phyloP scores from a whole-genome alignment of 31 red algal genomes.

The Odonthalia washingtoniensis region DNA sequence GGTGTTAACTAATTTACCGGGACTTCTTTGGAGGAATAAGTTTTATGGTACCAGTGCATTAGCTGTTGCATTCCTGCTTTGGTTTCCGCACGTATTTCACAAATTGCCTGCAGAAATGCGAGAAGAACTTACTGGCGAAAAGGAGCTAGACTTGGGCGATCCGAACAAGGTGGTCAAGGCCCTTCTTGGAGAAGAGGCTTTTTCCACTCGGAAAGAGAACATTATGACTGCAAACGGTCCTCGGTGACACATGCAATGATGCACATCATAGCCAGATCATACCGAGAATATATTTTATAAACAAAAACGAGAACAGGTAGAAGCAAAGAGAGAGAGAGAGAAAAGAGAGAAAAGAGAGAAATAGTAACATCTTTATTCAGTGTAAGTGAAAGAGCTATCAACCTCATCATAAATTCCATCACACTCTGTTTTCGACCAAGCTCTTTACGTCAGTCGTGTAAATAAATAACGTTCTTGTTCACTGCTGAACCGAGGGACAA shows the following conservation, averaged over 20 bases:
- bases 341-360: no score
- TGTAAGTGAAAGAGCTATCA: no score
- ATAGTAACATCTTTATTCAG: no score
- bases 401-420: no score
- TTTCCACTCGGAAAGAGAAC: not conserved
- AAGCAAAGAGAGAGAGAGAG: no score
- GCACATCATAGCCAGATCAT: no score
- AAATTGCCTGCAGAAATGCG: slow-evolving; percentile 48
- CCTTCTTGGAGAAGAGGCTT: slow-evolving; percentile 5
- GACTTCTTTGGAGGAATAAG: not conserved
- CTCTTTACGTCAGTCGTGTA: slow-evolving; percentile 46
- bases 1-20: not conserved
- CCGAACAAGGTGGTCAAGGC: slow-evolving; percentile 52
- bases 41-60: not conserved
- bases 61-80: slow-evolving; percentile 51
- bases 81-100: slow-evolving; percentile 52
- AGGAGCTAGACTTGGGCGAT: slow-evolving; percentile 45
- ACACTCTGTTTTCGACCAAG: no score
- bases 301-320: no score
- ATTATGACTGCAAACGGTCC: no score
- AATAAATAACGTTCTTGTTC: slow-evolving; percentile 60
- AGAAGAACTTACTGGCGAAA: slow-evolving; percentile 53
- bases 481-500: slow-evolving; percentile 57
- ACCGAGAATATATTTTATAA: no score
- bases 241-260: no score